phyloP scores from a whole-genome alignment of 1,284 basidiomycete genomes.

The Ceratobasidium sp. region DNA sequence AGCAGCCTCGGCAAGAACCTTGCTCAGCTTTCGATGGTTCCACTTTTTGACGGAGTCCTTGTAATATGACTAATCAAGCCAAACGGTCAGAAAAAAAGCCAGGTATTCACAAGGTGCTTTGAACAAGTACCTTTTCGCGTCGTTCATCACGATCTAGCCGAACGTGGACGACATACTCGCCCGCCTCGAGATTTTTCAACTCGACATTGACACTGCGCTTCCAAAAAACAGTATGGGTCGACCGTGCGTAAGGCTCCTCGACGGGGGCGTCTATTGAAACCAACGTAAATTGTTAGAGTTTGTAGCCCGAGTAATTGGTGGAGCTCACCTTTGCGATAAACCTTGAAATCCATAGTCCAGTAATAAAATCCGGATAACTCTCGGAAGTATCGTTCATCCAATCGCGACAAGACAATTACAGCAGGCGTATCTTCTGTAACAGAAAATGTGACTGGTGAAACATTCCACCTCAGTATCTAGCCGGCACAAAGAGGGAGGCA shows the following conservation, averaged over 20 bases:
- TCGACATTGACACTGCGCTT: conserved; percentile 59
- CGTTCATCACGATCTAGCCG: conserved; percentile 54
- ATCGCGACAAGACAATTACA: conserved; percentile 62
- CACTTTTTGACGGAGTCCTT: conserved; percentile 4
- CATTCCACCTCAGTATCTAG: neutral
- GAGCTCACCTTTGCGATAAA: conserved; percentile 59
- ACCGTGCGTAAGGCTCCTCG: conserved; percentile 54
- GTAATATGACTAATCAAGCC: conserved; percentile 14
- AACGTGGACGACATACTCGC: conserved; percentile 65
- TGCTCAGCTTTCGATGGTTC: conserved; percentile 36
- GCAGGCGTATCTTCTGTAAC: conserved; percentile 56
- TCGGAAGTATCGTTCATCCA: conserved; percentile 61
- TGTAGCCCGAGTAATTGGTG: too few species aligned
- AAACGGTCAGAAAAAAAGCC: neutral
- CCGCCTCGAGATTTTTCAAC: conserved; percentile 56
- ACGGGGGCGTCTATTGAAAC: neutral
- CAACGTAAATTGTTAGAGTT: too few species aligned
- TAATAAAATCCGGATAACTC: conserved; percentile 53
- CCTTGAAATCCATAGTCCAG: conserved; percentile 61
- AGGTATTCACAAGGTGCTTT: too few species aligned
- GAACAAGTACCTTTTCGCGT: neutral
- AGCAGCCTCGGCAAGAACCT: conserved; percentile 5
- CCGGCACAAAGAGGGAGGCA: neutral
- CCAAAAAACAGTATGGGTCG: conserved; percentile 52
- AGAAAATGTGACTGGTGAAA: conserved; percentile 57